Evolutionary conservation across 23 red algal genomes (phyloP).

Genomic region (Gracilaria gracilis): DNA sequence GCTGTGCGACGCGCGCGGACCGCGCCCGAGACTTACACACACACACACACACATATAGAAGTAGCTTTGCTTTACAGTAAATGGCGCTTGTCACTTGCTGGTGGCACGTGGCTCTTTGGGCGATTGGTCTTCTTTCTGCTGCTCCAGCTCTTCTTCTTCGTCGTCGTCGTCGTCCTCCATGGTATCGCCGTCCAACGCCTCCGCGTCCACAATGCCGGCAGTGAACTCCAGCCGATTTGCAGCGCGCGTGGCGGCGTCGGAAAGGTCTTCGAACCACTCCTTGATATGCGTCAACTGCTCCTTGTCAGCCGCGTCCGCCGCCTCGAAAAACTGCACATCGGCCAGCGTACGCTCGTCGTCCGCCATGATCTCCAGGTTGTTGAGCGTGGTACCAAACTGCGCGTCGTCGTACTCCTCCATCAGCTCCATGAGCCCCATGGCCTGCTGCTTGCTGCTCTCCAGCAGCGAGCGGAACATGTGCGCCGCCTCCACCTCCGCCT

Average conservation of each 20-base stretch:
- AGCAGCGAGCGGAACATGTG: constrained; percentile 30
- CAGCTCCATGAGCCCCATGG: constrained; percentile 57
- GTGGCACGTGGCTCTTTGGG: no score
- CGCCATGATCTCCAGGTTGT: constrained; percentile 32
- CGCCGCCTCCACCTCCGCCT: constrained; percentile 70
- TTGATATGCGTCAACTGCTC: constrained; percentile 24
- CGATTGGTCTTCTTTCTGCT: no score
- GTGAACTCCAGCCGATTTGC: constrained; percentile 36
- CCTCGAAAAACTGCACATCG: constrained; percentile 10
- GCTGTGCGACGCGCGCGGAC: not conserved
- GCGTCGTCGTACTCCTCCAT: constrained; percentile 54
- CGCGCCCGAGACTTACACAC: no score
- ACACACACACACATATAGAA: no score
- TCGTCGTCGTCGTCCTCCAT: constrained; percentile 18
- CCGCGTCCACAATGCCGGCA: constrained; percentile 33
- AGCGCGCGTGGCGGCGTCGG: constrained; percentile 7
- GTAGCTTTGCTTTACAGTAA: no score
- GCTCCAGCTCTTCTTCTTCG: not conserved
- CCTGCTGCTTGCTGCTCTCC: constrained; percentile 39
- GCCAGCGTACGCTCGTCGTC: constrained; percentile 6
- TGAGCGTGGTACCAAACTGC: constrained; percentile 39
- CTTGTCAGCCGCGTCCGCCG: not conserved
- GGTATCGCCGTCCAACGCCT: not conserved
- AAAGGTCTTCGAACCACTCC: constrained; percentile 74
- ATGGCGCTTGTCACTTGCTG: no score